Base-by-base conservation (phyloP, 768 basidiomycete species). In the Panaeolus cyanescens region DNA sequence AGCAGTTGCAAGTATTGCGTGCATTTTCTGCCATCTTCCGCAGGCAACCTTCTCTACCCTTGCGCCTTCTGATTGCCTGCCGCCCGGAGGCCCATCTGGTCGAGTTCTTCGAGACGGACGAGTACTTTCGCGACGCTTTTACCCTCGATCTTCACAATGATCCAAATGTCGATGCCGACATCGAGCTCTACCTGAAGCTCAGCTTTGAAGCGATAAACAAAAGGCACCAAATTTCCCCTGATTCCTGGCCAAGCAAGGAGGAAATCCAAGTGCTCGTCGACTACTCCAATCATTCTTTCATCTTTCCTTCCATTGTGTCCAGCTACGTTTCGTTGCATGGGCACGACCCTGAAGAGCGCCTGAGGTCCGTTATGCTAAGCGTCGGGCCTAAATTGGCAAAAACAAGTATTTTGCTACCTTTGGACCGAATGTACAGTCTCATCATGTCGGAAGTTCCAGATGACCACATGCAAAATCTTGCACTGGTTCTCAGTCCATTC, bases 261-360 rank as follows among this genome's bases (percentile, higher is more conserved):
- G 9, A 31, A 9, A 7, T 56, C 30, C 15, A 40, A 22, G 4
- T 12, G 1, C 33, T 68, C 10, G 57, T 62, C 28, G 28, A 60
- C 10, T 50, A 57, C n/a, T 61, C 68, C 31, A 67, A 62, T 2
- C 68, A 67, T 5, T 65, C 66, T 42, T 70, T 71, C 54, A 64
- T 72, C 7, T 72, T 69, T 50, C 58, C 70, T 15, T 63, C 67
- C 2, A 67, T 67, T 1, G 61, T 68, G 17, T 45, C 66, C 33
- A 62, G 58, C 28, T 62, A 63, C 45, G 31, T 72, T 25, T 58
- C 15, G n/a, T 32, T 50, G 32, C 1, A 19, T 39, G 1, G 1
- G 7, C 37, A 39, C 19, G 17, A 19, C 4, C 9, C 37, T 3
- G 37, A 34, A 34, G 13, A 39, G 17, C 13, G 37, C 7, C 7